These are phyloP conservation scores for Davidsoniella eucalypti DNA, from an alignment of 2,329 filamentous ascomycete genomes.

Conservation along the genomic window DNA sequence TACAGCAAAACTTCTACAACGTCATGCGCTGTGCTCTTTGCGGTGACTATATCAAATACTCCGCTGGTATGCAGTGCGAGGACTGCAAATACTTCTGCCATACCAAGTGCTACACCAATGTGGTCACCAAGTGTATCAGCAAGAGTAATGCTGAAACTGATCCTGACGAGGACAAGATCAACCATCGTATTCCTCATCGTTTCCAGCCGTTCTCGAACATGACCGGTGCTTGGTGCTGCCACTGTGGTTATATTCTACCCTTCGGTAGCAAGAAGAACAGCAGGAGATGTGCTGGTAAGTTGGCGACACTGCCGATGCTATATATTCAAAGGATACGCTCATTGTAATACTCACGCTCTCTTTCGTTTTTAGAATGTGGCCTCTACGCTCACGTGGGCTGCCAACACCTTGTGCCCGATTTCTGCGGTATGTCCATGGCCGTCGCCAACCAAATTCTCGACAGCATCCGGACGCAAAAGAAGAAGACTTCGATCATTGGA, in stretches of 20 bases:
- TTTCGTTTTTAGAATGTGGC: constrained; percentile 51
- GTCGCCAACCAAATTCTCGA: constrained; percentile 86
- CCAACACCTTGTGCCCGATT: constrained; percentile 90
- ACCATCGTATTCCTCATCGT: constrained; percentile 93
- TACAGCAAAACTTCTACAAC: constrained; percentile 98
- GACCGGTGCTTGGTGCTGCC: constrained; percentile 97
- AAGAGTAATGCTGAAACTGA: constrained; percentile 98
- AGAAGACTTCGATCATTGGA: constrained; percentile 38
- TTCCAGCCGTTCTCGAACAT: constrained; percentile 96
- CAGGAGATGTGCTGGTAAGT: constrained; percentile 70
- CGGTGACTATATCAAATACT: constrained; percentile 96
- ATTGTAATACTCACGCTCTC: constrained; percentile 17
- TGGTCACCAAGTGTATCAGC: constrained; percentile 98
- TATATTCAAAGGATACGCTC: background rate
- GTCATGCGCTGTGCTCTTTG: constrained; percentile 99
- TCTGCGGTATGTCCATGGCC: constrained; percentile 98
- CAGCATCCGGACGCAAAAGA: constrained; percentile 67
- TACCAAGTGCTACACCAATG: constrained; percentile 88
- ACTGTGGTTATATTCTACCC: constrained; percentile 90
- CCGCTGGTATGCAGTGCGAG: constrained; percentile 95
- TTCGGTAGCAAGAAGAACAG: constrained; percentile 81
- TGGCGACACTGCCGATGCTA: background rate
- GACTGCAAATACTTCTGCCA: constrained; percentile 99
- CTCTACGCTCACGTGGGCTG: constrained; percentile 85
- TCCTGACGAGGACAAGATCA: constrained; percentile 98